Evolutionary conservation across 139 green algal species (phyloP).

Genomic region (Tetradesmus lagerheimii): DNA sequence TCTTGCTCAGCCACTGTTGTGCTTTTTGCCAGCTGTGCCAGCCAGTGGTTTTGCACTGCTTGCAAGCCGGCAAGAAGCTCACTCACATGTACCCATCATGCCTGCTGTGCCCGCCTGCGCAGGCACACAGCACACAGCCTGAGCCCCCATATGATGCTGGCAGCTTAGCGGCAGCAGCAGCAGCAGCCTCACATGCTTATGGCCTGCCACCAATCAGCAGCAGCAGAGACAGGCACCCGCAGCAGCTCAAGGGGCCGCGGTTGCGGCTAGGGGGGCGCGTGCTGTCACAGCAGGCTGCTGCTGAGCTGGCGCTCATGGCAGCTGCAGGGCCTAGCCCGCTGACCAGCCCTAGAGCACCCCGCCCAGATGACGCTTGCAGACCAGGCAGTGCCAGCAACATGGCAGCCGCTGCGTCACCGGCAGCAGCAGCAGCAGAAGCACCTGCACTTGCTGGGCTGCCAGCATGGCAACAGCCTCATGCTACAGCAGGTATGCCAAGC

Average conservation of each 20-base stretch:
- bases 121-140: not conserved
- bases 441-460: not conserved
- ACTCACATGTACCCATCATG: no score
- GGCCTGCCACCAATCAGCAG: not conserved
- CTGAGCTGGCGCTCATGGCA: not conserved
- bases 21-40: no score
- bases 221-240: not conserved
- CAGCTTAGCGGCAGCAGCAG: not conserved
- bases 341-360: not conserved
- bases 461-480: not conserved
- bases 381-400: not conserved
- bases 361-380: not conserved
- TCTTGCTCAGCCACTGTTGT: no score
- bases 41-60: no score
- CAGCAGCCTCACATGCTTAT: not conserved
- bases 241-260: not conserved
- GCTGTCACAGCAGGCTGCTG: no score
- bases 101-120: not conserved
- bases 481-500: not conserved
- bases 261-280: not conserved
- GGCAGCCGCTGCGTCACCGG: not conserved
- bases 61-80: no score
- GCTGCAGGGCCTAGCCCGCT: not conserved
- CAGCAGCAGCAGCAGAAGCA: slow-evolving; percentile 3
- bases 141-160: not conserved